Evolutionary conservation across 164 flowering plant genomes (phyloP).

Genomic region (Berberis thunbergii): DNA sequence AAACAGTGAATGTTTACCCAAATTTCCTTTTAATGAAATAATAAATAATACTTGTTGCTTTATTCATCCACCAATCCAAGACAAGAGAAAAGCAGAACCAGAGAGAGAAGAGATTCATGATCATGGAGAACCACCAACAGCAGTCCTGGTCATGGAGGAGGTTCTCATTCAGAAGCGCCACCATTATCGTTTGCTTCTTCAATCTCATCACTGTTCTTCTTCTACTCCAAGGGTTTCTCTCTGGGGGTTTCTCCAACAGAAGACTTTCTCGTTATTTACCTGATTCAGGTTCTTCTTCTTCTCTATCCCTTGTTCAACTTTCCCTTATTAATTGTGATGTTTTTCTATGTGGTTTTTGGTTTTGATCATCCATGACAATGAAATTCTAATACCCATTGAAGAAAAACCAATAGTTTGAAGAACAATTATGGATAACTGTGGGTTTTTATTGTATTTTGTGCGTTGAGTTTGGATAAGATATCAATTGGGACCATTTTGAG

Average conservation of each 20-base stretch:
- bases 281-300: constrained; percentile 22
- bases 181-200: constrained; percentile 48
- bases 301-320: not conserved
- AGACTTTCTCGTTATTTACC: constrained; percentile 17
- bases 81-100: not conserved
- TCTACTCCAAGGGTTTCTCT: constrained; percentile 53
- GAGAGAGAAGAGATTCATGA: not conserved
- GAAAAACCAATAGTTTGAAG: too few species aligned
- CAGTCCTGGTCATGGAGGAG: constrained; percentile 43
- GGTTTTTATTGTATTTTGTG: too few species aligned
- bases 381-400: too few species aligned
- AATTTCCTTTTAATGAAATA: too few species aligned
- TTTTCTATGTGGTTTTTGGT: too few species aligned
- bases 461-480: too few species aligned
- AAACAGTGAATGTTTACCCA: too few species aligned
- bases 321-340: not conserved
- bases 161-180: constrained; percentile 65
- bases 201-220: constrained; percentile 47
- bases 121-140: constrained; percentile 13
- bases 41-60: too few species aligned
- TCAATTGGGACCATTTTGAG: too few species aligned
- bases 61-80: too few species aligned
- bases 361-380: too few species aligned
- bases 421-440: too few species aligned
- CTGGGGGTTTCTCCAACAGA: constrained; percentile 28